Base-by-base conservation (phyloP, 305 asterid genomes). In the Plantago rigida region DNA sequence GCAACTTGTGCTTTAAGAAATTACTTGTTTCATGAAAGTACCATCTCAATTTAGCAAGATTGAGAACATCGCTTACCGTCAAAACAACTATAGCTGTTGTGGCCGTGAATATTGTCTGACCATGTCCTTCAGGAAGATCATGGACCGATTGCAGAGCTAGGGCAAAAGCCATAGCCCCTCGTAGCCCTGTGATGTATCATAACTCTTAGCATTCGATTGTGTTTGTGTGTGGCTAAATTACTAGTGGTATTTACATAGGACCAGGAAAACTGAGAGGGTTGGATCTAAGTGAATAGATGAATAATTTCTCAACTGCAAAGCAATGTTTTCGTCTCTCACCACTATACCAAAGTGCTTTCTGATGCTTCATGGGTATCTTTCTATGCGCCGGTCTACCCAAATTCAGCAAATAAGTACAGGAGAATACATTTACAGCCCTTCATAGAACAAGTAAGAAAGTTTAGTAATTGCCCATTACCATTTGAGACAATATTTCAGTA, bases 101-200 rank as follows among this genome's bases (percentile, higher is more conserved):
- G 63, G 99, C 99, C 36, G 99, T 87, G 74, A 89, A 89, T 73
- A 89, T 89, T 8, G 97, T 87, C 82, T 89, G 97, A 54, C 96
- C 96, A 60, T 93, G 99, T 56, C 99, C 99, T 56, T 93, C 99
- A 44, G 99, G 99, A 75, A 93, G 99, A 84, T 93, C 99, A 70
- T 93, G 99, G 64, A 89, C 77, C 56, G 96, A 85, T 73, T 93
- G 99, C 77, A 93, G 78, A 39, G 99, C 96, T 54, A 93, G 86
- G 7, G 99, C 97, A 84, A 89, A 93, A 52, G 99, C 96, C 99
- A 93, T 93, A 65, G 99, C 96, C 61, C 99, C 99, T 74, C 97
- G 85, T 67, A 93, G 99, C 14, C 97, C 99, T 92, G 74, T 51
- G 65, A 71, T 60, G 68, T 22, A 22, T 22, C 39, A 31, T 31